phyloP scores from a whole-genome alignment of 441 rosid species.

The Pelargonium fulgidum region DNA sequence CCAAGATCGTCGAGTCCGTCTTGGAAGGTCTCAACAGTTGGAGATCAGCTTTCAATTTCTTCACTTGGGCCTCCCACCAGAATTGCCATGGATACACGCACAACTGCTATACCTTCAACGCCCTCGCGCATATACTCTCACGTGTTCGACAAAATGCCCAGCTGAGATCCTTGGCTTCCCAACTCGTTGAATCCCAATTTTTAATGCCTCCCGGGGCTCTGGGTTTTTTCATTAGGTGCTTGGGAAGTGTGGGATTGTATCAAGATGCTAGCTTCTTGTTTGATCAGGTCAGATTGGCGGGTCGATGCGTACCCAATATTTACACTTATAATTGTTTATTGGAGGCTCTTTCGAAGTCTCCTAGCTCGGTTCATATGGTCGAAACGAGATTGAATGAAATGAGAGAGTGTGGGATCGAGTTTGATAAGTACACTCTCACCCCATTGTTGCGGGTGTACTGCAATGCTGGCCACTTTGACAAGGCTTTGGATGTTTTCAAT shows the following conservation, averaged over 20 bases:
- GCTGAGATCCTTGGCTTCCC: constrained; percentile 42
- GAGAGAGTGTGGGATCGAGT: constrained; percentile 44
- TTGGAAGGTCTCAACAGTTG: constrained; percentile 48
- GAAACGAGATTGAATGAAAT: constrained; percentile 69
- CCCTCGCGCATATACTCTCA: constrained; percentile 82
- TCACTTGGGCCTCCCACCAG: constrained; percentile 64
- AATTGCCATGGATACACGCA: constrained; percentile 52
- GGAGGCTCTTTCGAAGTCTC: constrained; percentile 55
- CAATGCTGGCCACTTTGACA: constrained; percentile 41
- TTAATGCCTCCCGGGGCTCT: constrained; percentile 69
- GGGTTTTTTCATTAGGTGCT: constrained; percentile 72
- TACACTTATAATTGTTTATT: constrained; percentile 77
- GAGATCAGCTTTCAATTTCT: constrained; percentile 51
- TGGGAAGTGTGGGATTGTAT: constrained; percentile 59
- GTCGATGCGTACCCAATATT: constrained; percentile 58
- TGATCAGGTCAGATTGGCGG: constrained; percentile 48
- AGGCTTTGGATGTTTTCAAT: constrained; percentile 49
- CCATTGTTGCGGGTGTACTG: constrained; percentile 69
- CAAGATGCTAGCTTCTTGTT: constrained; percentile 64
- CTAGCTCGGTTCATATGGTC: constrained; percentile 38
- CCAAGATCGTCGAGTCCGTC: constrained; percentile 65
- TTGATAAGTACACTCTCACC: constrained; percentile 66
- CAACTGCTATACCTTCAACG: constrained; percentile 64
- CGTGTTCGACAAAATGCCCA: constrained; percentile 86
- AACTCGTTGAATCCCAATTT: constrained; percentile 48